Evolutionary conservation across 345 rosid species (phyloP), one percentile per base, ranked within the genome.

Genomic region (Populus pruinosa): DNA sequence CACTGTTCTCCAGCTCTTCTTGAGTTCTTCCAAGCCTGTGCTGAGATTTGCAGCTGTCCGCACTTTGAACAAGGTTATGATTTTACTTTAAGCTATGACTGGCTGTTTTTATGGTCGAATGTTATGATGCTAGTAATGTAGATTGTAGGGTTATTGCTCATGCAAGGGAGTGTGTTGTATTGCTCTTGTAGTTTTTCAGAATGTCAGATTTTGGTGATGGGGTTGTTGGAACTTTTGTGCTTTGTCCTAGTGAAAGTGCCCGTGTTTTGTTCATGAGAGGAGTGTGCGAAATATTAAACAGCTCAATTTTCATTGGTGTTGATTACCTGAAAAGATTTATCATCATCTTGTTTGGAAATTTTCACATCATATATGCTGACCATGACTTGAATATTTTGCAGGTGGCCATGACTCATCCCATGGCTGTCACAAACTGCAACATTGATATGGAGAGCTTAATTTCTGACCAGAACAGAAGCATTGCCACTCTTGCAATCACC

Each of bases 381-480:
- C 63, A n/a, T 56, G 63, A n/a, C 27, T 71, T 17, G 31, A 53
- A 8, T 67, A 38, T 77, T 71, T 78, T 81, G 71, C 90, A 96
- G 99, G 99, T 96, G 86, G 97, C 99, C 59, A 92, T 96, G 99
- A 92, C 94, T 39, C 99, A 96, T 90, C 99, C 99, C 62, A 91
- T 93, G 98, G 98, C 98, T 70, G 96, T 96, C 73, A 92, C 98
- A 78, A 96, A 90, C 91, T 96, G 99, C 93, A 95, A 95, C 80
- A 93, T 95, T 84, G 99, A 95, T 76, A 95, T 95, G 99, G 99
- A 95, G 89, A 95, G 97, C 80, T 86, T 95, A 82, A 95, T 95
- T 69, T 90, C 99, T 74, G 99, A 95, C 79, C 99, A 95, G 85
- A 96, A 96, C 77, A 90, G 99, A 90, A 96, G 97, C 87, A 93